These are phyloP conservation scores for Annona cherimola DNA, from an alignment of 164 flowering plant species.

Conservation along the genomic window DNA sequence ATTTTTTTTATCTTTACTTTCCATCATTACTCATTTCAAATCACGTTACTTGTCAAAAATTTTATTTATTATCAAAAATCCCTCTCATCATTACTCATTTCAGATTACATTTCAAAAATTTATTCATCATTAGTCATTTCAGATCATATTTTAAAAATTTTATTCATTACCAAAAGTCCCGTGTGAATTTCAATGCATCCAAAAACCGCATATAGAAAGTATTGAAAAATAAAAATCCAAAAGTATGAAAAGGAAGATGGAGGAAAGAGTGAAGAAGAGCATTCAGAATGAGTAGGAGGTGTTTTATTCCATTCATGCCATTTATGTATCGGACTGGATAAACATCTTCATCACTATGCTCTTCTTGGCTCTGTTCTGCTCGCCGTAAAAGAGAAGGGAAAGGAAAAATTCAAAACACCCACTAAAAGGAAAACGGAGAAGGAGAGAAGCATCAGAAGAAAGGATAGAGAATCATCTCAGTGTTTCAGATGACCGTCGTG, in stretches of 20 bases:
- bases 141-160: too few relatives aligned
- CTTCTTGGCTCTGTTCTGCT: not conserved
- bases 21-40: too few relatives aligned
- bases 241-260: not conserved
- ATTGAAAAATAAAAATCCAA: not conserved
- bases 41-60: too few relatives aligned
- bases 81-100: too few relatives aligned
- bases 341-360: constrained; percentile 11
- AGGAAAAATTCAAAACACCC: not conserved
- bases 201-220: not conserved
- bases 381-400: not conserved
- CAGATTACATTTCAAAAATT: too few relatives aligned
- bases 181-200: not conserved
- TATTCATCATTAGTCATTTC: too few relatives aligned
- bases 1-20: too few relatives aligned
- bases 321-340: not conserved
- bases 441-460: not conserved
- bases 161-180: too few relatives aligned
- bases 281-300: constrained; percentile 24
- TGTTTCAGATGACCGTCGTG: constrained; percentile 20
- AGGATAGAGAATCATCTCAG: constrained; percentile 5
- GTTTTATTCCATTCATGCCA: constrained; percentile 12
- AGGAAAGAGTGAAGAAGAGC: not conserved
- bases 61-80: too few relatives aligned
- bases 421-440: not conserved